Evolutionary conservation across 495 filamentous ascomycete genomes (phyloP), one percentile per base, ranked within the genome.

Genomic region (Parachaetomium inaequale): DNA sequence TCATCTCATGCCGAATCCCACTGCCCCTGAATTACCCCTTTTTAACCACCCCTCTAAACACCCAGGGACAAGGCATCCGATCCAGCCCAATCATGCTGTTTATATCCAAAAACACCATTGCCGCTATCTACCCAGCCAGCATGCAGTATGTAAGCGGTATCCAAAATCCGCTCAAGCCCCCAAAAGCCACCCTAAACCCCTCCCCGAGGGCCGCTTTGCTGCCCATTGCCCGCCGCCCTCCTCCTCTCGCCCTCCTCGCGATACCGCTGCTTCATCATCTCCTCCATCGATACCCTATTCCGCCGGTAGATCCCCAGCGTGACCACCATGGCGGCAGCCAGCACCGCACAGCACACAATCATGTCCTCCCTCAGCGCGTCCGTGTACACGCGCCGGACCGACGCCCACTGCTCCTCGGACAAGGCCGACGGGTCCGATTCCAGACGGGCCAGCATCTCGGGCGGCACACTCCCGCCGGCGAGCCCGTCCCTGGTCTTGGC

Each of bases 281-380:
- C 71, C 47, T 21, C 51, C 26, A 69, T 23, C 8, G 63, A 61
- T 29, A 69, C 31, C 17, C 69, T 65, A n/a, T 69, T 64, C 40
- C 61, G 66, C 21, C 66, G 62, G 50, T 70, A 76, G 1, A 72
- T 69, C 5, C 67, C 69, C n/a, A 74, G 52, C 7, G 70, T 65
- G 14, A 56, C 58, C 14, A 79, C 21, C 17, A 74, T 34, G 1
- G 66, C 77, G 38, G 70, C 40, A n/a, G 59, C 71, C 32, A 70
- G 47, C 43, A 79, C 68, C 14, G 69, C 71, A 15, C 70, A 67
- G 63, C 69, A 72, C 34, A 76, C 68, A 52, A 67, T 67, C 77
- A 81, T 79, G 46, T 74, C 70, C 60, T 71, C 60, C 17, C 63
- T 64, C 60, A 80, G 73, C 34, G 78, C 76, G 11, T 70, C 56